phyloP scores from a whole-genome alignment of 345 rosid genomes.

The Citrus mangshanensis region DNA sequence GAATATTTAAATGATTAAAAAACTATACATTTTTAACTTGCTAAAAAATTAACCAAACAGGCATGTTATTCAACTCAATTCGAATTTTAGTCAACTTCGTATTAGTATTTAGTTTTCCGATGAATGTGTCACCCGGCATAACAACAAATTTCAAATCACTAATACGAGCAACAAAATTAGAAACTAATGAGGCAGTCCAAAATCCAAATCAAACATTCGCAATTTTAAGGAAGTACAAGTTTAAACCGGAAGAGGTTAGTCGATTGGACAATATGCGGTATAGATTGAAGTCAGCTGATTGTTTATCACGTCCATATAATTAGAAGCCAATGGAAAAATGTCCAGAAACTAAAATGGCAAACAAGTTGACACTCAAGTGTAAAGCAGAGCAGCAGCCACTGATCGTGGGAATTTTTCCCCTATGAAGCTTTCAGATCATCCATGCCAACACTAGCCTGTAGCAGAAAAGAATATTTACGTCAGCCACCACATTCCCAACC shows the following conservation, averaged over 20 bases:
- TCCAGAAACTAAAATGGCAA: neutral
- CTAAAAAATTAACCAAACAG: no score
- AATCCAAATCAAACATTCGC: neutral
- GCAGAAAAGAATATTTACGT: constrained; percentile 7
- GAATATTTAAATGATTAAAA: no score
- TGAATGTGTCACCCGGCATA: no score
- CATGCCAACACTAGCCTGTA: constrained; percentile 83
- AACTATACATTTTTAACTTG: no score
- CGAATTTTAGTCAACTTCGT: no score
- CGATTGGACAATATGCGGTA: neutral
- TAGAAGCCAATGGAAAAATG: neutral
- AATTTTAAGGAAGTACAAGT: neutral
- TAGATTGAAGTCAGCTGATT: neutral
- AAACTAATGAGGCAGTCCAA: neutral
- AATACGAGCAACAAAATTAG: neutral
- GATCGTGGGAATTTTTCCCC: constrained; percentile 9
- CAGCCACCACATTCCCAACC: neutral
- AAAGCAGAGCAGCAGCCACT: neutral
- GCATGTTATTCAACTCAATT: no score
- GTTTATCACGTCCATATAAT: neutral
- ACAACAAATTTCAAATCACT: neutral
- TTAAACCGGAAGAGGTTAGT: neutral
- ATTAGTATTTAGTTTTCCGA: no score
- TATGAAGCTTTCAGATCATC: constrained; percentile 85
- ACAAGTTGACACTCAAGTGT: neutral